These are phyloP conservation scores for Cyberlindnera mycetangii DNA, from an alignment of 805 yeast species.

Conservation along the genomic window DNA sequence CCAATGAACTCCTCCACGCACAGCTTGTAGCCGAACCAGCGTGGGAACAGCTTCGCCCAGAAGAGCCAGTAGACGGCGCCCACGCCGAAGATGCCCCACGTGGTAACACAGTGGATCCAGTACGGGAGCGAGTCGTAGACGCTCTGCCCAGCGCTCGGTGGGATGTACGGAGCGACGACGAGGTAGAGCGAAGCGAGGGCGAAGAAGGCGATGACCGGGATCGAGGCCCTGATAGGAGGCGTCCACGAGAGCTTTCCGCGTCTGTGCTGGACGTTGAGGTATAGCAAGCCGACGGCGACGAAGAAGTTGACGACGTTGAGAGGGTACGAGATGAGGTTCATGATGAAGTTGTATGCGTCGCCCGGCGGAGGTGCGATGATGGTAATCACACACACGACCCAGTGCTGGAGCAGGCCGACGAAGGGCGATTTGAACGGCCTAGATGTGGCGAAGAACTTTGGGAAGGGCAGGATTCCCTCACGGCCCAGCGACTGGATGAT, in stretches of 20 bases:
- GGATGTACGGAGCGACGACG: constrained; percentile 74
- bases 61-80: constrained; percentile 67
- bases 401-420: constrained; percentile 72
- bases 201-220: constrained; percentile 63
- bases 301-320: constrained; percentile 69
- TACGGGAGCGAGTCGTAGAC: constrained; percentile 73
- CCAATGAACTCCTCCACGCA: constrained; percentile 54
- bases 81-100: constrained; percentile 68
- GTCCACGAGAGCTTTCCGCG: constrained; percentile 58
- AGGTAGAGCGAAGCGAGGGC: constrained; percentile 62
- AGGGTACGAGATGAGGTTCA: constrained; percentile 80
- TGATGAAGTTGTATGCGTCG: constrained; percentile 79
- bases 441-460: constrained; percentile 65
- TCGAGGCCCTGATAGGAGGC: constrained; percentile 67
- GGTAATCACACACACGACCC: constrained; percentile 69
- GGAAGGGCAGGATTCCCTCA: constrained; percentile 77
- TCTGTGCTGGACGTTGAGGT: constrained; percentile 48
- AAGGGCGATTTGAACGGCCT: constrained; percentile 73
- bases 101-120: constrained; percentile 78
- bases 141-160: constrained; percentile 63
- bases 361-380: constrained; percentile 84
- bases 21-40: constrained; percentile 48
- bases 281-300: constrained; percentile 61
- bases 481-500: constrained; percentile 77
- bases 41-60: constrained; percentile 61